Evolutionary conservation across 2,329 filamentous ascomycete genomes (phyloP).

Genomic region (Stylonectria norvegica): DNA sequence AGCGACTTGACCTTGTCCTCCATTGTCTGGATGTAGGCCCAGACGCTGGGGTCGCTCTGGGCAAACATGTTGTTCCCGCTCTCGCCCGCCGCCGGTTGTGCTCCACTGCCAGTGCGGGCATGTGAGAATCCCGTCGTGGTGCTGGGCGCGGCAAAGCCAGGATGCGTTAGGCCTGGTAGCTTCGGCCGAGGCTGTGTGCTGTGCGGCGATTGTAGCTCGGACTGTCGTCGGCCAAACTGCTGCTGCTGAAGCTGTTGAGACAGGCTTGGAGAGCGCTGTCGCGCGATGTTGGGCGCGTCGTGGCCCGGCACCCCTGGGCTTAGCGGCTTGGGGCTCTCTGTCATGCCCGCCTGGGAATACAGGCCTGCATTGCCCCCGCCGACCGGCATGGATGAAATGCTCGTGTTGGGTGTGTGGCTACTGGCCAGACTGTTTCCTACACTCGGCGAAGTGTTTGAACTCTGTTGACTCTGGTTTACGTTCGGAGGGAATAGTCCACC

Average conservation of each 20-base stretch:
- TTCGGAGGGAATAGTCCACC: slow-evolving; percentile 62
- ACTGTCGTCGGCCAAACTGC: slow-evolving; percentile 51
- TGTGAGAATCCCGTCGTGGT: slow-evolving; percentile 32
- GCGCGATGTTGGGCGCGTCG: slow-evolving; percentile 47
- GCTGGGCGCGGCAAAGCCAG: slow-evolving; percentile 32
- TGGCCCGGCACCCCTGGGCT: slow-evolving; percentile 60
- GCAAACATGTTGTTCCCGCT: slow-evolving; percentile 69
- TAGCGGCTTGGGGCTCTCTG: slow-evolving; percentile 82
- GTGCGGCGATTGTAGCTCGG: slow-evolving; percentile 55
- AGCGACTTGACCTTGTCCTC: slow-evolving; percentile 51
- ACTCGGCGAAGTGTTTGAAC: slow-evolving; percentile 53
- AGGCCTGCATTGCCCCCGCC: slow-evolving; percentile 52
- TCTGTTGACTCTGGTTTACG: slow-evolving; percentile 53
- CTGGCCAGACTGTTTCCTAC: slow-evolving; percentile 40
- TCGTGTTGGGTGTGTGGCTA: slow-evolving; percentile 47
- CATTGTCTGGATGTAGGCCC: slow-evolving; percentile 68
- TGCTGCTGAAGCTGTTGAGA: slow-evolving; percentile 64
- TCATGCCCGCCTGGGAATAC: slow-evolving; percentile 71
- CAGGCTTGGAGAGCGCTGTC: slow-evolving; percentile 64
- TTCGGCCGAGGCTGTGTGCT: slow-evolving; percentile 40
- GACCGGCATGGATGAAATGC: slow-evolving; percentile 47
- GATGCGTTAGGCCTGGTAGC: slow-evolving; percentile 36
- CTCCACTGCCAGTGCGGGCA: slow-evolving; percentile 44
- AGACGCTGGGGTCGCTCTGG: slow-evolving; percentile 59
- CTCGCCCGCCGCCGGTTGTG: slow-evolving; percentile 53